A percentile compares a stretch with the other conserved stretches of the same genome.
Evolutionary conservation across 495 filamentous ascomycete genomes (phyloP).

Genomic region (Talaromyces proteolyticus): DNA sequence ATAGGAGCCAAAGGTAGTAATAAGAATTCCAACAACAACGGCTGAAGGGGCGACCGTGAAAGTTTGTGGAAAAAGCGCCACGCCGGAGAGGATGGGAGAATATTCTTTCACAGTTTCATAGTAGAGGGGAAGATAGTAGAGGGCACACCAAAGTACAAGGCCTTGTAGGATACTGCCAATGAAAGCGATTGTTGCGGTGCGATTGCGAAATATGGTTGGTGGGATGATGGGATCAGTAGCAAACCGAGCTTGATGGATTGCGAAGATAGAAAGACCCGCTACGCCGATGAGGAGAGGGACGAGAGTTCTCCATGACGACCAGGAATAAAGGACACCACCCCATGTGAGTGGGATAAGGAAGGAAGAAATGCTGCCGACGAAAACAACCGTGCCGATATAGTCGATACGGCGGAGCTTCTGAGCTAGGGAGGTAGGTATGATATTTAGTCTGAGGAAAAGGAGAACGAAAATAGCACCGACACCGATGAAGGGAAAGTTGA

Average conservation of each 20-base stretch:
- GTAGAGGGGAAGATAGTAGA: slow-evolving; percentile 44
- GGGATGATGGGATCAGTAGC: slow-evolving; percentile 45
- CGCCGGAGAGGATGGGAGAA: slow-evolving; percentile 36
- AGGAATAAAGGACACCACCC: slow-evolving; percentile 45
- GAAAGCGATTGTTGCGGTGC: slow-evolving; percentile 39
- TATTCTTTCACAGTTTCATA: slow-evolving; percentile 48
- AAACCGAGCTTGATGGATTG: slow-evolving; percentile 40
- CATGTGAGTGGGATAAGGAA: slow-evolving; percentile 46
- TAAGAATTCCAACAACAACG: slow-evolving; percentile 38
- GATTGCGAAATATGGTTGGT: slow-evolving; percentile 39
- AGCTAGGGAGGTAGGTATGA: slow-evolving; percentile 23
- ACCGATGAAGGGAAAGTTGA: slow-evolving; percentile 51
- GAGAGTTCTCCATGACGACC: slow-evolving; percentile 45
- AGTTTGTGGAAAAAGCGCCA: slow-evolving; percentile 42
- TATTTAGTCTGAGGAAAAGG: slow-evolving; percentile 44
- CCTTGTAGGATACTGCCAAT: slow-evolving; percentile 41
- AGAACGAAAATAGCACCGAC: slow-evolving; percentile 37
- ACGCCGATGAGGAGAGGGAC: slow-evolving; percentile 53
- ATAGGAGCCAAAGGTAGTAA: slow-evolving; percentile 40
- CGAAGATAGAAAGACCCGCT: slow-evolving; percentile 35
- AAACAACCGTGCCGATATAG: slow-evolving; percentile 53
- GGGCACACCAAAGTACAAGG: slow-evolving; percentile 39
- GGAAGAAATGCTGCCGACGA: slow-evolving; percentile 41
- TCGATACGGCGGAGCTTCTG: slow-evolving; percentile 49
- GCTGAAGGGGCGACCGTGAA: slow-evolving; percentile 47